Evolutionary conservation across 257 asterid species (phyloP).

Genomic region (Linaria vulgaris): DNA sequence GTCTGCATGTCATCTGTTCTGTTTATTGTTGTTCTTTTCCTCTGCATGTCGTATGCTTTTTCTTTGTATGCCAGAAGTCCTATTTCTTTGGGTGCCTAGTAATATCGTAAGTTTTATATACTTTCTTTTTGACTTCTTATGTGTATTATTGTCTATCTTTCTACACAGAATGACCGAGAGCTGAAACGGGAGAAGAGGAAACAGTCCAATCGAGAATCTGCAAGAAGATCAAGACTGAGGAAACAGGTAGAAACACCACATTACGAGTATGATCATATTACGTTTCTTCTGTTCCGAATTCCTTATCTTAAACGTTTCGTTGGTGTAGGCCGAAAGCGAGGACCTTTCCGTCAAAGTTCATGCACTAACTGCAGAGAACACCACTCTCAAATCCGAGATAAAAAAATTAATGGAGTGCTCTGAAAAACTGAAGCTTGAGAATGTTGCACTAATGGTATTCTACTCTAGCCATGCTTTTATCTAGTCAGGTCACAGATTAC

Average conservation of each 20-base stretch:
- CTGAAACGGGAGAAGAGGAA: slow-evolving; percentile 91
- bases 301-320: neutral
- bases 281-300: no score
- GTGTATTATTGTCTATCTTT: neutral
- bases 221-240: slow-evolving; percentile 95
- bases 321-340: slow-evolving; percentile 81
- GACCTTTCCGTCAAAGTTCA: slow-evolving; percentile 79
- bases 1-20: no score
- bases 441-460: slow-evolving; percentile 60
- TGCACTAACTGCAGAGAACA: slow-evolving; percentile 61
- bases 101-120: no score
- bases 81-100: no score
- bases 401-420: slow-evolving; percentile 55
- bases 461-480: neutral
- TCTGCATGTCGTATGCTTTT: no score
- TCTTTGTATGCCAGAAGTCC: no score
- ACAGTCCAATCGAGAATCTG: slow-evolving; percentile 98
- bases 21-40: no score
- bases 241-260: slow-evolving; percentile 60
- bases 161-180: slow-evolving; percentile 75
- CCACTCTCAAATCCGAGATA: slow-evolving; percentile 73
- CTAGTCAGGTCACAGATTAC: no score
- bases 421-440: slow-evolving; percentile 70
- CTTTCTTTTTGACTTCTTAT: no score
- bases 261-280: no score